Base-by-base conservation (phyloP, 1,139 yeast genomes). In the Yamadazyma sp. region DNA sequence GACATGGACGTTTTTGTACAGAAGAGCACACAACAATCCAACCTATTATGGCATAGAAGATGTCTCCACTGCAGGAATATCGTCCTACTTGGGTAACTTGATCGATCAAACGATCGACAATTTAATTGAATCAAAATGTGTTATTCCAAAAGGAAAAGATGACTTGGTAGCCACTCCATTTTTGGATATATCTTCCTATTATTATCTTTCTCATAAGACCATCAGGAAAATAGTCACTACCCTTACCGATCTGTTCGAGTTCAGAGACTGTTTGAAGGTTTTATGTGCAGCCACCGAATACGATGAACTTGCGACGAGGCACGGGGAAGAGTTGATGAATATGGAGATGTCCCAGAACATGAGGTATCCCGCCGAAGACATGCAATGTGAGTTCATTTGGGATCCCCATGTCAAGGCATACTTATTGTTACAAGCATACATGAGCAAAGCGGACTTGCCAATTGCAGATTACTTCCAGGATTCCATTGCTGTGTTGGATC, bases 401-500 rank as follows among this genome's bases (percentile, higher is more conserved):
- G 96, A 92, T 61, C 98, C 98, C 2, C 98, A 92, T 60, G 91
- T 92, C 48, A 92, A 92, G 58, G 83, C 96, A 0, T 92, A 79
- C 55, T 69, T 92, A 49, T 72, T 92, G 44, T 59, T 92, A 11
- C 98, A 94, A 60, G 97, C 98, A 0, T 88, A 79, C 54, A 78
- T 94, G 77, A 77, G 85, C 43, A 71, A 96, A 42, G 75, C 86
- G 10, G 95, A 87, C 46, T 67, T 92, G 37, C 98, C 98, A 1
- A 87, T 94, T 55, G 94, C 96, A 1, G 99, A 92, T 69, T 94
- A 94, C 58, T 73, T 87, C 11, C 98, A 92, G 56, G 99, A 92
- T 62, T 89, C 96, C 0, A 80, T 89, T 16, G 84, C 98, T 0
- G 95, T 94, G 4, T 68, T 94, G 45, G 99, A 92, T 56, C 98